phyloP scores from a whole-genome alignment of 2,329 filamentous ascomycete species.

The Xylaria sp. region DNA sequence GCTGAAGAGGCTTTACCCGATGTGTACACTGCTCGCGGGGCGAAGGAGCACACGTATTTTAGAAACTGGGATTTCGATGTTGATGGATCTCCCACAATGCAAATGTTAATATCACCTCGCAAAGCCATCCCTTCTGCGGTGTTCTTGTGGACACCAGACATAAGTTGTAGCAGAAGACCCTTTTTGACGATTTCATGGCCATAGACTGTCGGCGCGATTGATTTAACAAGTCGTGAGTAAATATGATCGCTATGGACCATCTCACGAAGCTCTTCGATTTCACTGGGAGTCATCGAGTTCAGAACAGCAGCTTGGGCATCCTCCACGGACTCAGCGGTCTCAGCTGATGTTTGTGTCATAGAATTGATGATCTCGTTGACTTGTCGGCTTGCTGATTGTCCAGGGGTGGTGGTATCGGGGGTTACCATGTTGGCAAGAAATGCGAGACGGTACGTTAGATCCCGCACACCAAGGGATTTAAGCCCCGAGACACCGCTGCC shows the following conservation, averaged over 20 bases:
- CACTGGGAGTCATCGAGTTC: constrained; percentile 82
- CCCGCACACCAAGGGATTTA: constrained; percentile 91
- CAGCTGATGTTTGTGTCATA: constrained; percentile 78
- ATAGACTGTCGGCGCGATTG: constrained; percentile 95
- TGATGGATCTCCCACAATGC: constrained; percentile 95
- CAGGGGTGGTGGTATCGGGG: constrained; percentile 84
- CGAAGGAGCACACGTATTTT: constrained; percentile 96
- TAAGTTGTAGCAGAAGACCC: constrained; percentile 89
- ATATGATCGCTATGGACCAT: constrained; percentile 98
- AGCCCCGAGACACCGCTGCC: constrained; percentile 87
- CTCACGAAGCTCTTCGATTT: constrained; percentile 89
- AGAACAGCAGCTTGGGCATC: constrained; percentile 89
- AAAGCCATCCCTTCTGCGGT: constrained; percentile 95
- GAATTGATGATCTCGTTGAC: constrained; percentile 87
- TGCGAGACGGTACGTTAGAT: constrained; percentile 94
- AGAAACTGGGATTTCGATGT: constrained; percentile 98
- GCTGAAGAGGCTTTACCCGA: constrained; percentile 97
- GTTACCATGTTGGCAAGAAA: constrained; percentile 97
- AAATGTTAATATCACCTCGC: constrained; percentile 98
- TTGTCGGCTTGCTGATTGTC: constrained; percentile 78
- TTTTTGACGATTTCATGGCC: constrained; percentile 99
- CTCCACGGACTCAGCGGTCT: constrained; percentile 78
- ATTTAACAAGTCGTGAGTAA: constrained; percentile 91
- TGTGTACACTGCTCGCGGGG: constrained; percentile 97
- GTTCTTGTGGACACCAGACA: constrained; percentile 93